Base-by-base conservation (phyloP, 331 rosid genomes). In the Malus hybrid region DNA sequence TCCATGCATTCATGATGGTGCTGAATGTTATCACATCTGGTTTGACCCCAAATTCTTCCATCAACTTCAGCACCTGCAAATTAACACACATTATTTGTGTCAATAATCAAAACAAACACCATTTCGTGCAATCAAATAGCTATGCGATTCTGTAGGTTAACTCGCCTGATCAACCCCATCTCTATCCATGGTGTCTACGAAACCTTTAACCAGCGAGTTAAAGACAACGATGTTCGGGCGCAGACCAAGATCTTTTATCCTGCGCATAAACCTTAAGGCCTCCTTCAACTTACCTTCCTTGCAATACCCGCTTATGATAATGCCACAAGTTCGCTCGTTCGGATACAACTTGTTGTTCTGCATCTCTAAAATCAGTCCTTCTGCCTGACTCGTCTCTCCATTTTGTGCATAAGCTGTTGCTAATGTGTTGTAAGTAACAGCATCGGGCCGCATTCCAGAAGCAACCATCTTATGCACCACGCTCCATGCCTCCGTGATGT, bases 1-100 rank as follows among this genome's bases (percentile, higher is more conserved):
- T 86, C 96, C 93, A 90, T 48, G 88, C 93, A 88, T 88, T 90
- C 93, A 90, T 86, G 71, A 88, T 84, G 42, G 90, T 82, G 71
- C 96, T 90, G 61, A 72, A 90, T 66, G 96, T 88, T 76, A 90
- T 74, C 77, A 90, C 87, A 73, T 90, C 96, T 64, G 91, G 91
- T 73, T 82, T 82, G 71, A 90, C 85, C 27, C 83, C 82, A 69
- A 76, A 86, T 77, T 90, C 91, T 44, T 77, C 73, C 96, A 88
- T 90, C 90, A 90, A 75, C 80, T 61, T 76, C 80, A 88, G 71
- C 70, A 88, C 93, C 96, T 90, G 87, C 78, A 80, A 46, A 66
- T 78, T 52, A 75, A 70, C 48, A 74, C 59, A 77, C 15, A 32
- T 31, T 18, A 63, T 32, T 8, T 32, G 67, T 28, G 6, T 18